Conservation (phyloP, 176 grass and related monocot genomes). For the Oryza brachyantha region DNA sequence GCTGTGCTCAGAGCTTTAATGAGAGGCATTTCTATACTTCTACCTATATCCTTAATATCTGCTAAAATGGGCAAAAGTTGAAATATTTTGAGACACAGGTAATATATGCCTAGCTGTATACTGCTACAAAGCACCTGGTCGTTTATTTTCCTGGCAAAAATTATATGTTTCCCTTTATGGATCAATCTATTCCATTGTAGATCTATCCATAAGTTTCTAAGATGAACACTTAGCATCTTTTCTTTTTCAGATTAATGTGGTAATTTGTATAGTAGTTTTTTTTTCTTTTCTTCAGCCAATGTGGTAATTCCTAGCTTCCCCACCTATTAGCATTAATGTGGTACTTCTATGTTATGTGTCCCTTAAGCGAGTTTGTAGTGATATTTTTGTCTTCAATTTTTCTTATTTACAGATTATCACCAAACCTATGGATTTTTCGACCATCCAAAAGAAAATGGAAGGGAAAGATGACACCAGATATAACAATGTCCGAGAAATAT, state of each 20-base stretch:
- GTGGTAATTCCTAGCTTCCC: not conserved
- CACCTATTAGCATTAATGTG: not conserved
- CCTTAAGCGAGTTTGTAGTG: constrained; percentile 1
- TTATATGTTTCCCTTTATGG: not conserved
- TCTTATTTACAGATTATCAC: constrained; percentile 69
- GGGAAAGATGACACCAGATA: constrained; percentile 67
- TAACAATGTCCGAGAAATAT: constrained; percentile 81
- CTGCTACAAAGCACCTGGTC: not conserved
- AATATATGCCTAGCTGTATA: not conserved
- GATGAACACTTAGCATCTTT: not conserved
- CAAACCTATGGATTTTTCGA: constrained; percentile 91
- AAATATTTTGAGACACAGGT: too few relatives aligned
- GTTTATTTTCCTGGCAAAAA: not conserved
- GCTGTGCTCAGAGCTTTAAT: too few relatives aligned
- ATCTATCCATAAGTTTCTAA: not conserved
- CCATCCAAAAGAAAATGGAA: constrained; percentile 89
- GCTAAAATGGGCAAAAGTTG: too few relatives aligned
- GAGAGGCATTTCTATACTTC: too few relatives aligned
- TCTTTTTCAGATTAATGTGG: too few relatives aligned
- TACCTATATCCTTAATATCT: too few relatives aligned
- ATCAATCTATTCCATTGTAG: not conserved
- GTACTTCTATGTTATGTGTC: not conserved
- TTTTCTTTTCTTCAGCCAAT: not conserved
- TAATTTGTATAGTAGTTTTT: not conserved
- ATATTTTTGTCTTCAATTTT: constrained; percentile 19